Evolutionary conservation across 2,329 filamentous ascomycete genomes (phyloP).

Genomic region (Neospermospora avenae): DNA sequence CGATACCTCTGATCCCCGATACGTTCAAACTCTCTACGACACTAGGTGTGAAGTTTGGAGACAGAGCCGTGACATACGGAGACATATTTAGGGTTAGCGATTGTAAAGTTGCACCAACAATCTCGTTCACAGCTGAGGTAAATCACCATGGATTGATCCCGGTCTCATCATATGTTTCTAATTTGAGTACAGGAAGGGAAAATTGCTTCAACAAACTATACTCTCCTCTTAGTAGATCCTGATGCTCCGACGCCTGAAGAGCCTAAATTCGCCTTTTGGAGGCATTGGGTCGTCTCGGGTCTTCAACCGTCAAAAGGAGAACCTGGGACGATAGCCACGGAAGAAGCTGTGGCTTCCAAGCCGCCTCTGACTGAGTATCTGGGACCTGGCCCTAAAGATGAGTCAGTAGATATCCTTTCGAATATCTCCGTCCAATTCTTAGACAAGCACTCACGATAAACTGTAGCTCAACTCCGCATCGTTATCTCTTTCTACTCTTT

Average conservation of each 20-base stretch:
- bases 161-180: neutral
- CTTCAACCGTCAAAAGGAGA: neutral
- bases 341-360: neutral
- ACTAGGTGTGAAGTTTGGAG: constrained; percentile 4
- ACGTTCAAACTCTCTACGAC: neutral
- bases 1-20: constrained; percentile 2
- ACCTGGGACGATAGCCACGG: neutral
- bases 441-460: neutral
- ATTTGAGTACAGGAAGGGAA: neutral
- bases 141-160: neutral
- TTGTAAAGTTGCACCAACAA: neutral
- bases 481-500: constrained; percentile 9
- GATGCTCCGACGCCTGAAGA: constrained; percentile 12
- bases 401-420: neutral
- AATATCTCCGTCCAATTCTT: too few species aligned
- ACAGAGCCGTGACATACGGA: neutral
- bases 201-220: neutral
- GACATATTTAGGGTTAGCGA: constrained; percentile 6
- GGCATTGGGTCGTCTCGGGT: constrained; percentile 6
- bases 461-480: constrained; percentile 2
- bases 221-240: constrained; percentile 6
- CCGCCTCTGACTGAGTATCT: constrained; percentile 7
- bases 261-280: constrained; percentile 9
- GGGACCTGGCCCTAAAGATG: constrained; percentile 9
- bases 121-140: constrained; percentile 4